phyloP scores from a whole-genome alignment of 2,329 filamentous ascomycete species.

The Sclerotinia sclerotiorum region DNA sequence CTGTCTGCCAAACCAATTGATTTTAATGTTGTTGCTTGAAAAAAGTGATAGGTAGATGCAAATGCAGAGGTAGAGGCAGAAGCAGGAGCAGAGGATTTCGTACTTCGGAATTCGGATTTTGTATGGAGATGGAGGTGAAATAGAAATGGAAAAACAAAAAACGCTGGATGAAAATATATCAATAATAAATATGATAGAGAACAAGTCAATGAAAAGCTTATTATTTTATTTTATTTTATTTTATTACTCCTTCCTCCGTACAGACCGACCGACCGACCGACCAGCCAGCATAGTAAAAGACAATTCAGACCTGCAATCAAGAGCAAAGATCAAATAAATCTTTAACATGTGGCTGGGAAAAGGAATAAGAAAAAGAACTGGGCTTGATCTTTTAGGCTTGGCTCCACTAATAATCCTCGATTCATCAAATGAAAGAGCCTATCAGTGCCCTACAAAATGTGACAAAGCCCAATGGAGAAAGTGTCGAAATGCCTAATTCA shows the following conservation, averaged over 20 bases:
- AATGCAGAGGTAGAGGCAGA: background rate
- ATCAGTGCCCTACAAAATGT: background rate
- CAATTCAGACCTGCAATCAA: too few species aligned
- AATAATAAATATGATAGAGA: background rate
- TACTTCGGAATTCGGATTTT: background rate
- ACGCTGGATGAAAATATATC: background rate
- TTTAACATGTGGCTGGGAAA: slow-evolving; percentile 24
- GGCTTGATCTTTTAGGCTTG: background rate
- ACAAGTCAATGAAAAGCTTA: background rate
- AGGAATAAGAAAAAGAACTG: too few species aligned
- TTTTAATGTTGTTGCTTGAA: background rate
- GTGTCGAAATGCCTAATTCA: background rate
- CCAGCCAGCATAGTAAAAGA: too few species aligned
- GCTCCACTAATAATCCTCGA: background rate
- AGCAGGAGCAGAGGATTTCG: background rate
- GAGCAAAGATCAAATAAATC: background rate
- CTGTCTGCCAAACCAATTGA: background rate
- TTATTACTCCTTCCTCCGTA: too few species aligned
- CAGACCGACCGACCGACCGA: too few species aligned
- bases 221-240: background rate
- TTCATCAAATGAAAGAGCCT: background rate
- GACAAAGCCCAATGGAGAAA: background rate
- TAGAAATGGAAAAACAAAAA: background rate
- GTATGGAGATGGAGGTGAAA: background rate
- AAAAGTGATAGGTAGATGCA: slow-evolving; percentile 1